phyloP scores from a whole-genome alignment of 2,329 filamentous ascomycete genomes.

The Nannizzia gypsea region DNA sequence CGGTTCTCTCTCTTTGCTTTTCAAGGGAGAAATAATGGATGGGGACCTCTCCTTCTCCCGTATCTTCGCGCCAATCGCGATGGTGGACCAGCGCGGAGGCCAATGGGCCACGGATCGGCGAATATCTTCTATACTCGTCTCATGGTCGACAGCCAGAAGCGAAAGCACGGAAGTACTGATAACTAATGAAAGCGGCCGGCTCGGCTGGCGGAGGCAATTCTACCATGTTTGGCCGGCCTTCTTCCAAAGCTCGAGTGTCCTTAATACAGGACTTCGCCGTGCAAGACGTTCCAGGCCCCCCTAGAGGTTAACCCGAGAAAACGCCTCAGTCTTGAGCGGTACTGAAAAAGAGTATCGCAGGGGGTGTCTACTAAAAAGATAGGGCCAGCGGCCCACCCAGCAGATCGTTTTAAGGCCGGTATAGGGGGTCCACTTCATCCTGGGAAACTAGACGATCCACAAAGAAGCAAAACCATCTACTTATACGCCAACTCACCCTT shows the following conservation, averaged over 20 bases:
- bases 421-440: background rate
- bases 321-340: background rate
- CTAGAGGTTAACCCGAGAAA: too few relatives aligned
- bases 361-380: background rate
- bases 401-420: constrained; percentile 2
- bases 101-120: constrained; percentile 3
- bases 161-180: too few relatives aligned
- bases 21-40: background rate
- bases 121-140: constrained; percentile 1
- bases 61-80: constrained; percentile 2
- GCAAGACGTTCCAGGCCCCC: background rate
- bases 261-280: too few relatives aligned
- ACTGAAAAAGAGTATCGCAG: background rate
- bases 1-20: background rate
- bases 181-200: too few relatives aligned
- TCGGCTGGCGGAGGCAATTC: too few relatives aligned
- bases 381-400: background rate
- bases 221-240: too few relatives aligned
- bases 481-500: background rate
- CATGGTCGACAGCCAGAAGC: background rate
- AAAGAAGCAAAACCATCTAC: constrained; percentile 1
- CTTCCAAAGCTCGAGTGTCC: too few relatives aligned
- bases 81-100: background rate
- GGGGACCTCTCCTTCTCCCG: background rate
- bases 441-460: constrained; percentile 1